A percentile compares a stretch with the other conserved stretches of the same genome.
Evolutionary conservation across 73 alveolate genomes (phyloP).

Genomic region (Paramecium octaurelia): DNA sequence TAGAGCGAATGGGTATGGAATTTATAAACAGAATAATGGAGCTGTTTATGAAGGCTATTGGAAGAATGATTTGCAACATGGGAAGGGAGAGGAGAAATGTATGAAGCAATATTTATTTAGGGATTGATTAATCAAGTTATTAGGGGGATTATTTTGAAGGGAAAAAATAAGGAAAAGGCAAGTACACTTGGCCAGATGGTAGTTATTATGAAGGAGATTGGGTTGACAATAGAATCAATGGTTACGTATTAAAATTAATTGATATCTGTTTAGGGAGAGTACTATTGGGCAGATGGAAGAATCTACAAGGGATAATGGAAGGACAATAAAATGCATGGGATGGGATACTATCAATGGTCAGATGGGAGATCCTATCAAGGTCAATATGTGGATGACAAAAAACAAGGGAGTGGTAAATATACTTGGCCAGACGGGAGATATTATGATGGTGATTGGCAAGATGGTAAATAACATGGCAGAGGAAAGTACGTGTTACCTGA

Average conservation of each 20-base stretch:
- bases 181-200: slow-evolving; percentile 75
- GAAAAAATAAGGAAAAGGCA: slow-evolving; percentile 73
- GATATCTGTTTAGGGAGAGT: slow-evolving; percentile 47
- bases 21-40: slow-evolving; percentile 79
- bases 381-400: slow-evolving; percentile 57
- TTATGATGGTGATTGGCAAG: slow-evolving; percentile 51
- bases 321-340: slow-evolving; percentile 72
- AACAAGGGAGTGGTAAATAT: slow-evolving; percentile 19
- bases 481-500: slow-evolving; percentile 46
- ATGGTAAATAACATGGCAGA: slow-evolving; percentile 50
- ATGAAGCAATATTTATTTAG: background rate
- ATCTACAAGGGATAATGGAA: slow-evolving; percentile 78
- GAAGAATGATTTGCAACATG: slow-evolving; percentile 76
- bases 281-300: slow-evolving; percentile 77
- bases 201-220: slow-evolving; percentile 70
- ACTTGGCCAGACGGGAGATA: slow-evolving; percentile 55
- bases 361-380: slow-evolving; percentile 86
- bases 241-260: background rate
- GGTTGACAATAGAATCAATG: slow-evolving; percentile 69
- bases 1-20: slow-evolving; percentile 88
- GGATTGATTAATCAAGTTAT: slow-evolving; percentile 77
- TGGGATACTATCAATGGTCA: slow-evolving; percentile 79
- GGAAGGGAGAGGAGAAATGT: slow-evolving; percentile 73
- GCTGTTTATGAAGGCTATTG: slow-evolving; percentile 85
- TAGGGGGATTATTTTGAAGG: slow-evolving; percentile 73